These are phyloP conservation scores for Suillus subalutaceus DNA, from an alignment of 768 basidiomycete species.

Conservation along the genomic window DNA sequence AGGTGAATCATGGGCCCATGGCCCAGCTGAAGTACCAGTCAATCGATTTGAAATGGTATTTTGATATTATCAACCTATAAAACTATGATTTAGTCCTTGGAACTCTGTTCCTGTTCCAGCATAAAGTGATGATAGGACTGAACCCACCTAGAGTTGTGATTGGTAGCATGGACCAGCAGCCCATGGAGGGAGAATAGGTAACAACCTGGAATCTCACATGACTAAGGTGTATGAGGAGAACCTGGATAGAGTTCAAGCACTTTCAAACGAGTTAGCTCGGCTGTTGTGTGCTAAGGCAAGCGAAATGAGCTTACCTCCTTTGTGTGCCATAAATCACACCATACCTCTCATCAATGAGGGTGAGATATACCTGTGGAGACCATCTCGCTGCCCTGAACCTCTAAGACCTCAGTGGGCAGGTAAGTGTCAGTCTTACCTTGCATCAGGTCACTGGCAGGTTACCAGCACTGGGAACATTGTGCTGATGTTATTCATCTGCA, in stretches of 20 bases:
- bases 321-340: background rate
- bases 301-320: background rate
- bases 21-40: no score
- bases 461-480: no score
- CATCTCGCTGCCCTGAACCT: background rate
- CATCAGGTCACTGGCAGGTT: background rate
- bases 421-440: background rate
- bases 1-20: no score
- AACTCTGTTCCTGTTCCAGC: background rate
- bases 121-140: fast-evolving
- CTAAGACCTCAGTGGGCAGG: no score
- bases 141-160: background rate
- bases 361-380: background rate
- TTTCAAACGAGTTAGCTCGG: fast-evolving
- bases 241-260: fast-evolving
- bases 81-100: background rate
- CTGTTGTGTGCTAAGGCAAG: background rate
- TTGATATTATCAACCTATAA: background rate
- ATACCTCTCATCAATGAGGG: background rate
- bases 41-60: no score
- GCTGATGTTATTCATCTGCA: no score
- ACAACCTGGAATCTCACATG: background rate
- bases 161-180: fast-evolving
- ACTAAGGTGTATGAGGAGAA: background rate
- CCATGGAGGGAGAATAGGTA: background rate